phyloP scores from a whole-genome alignment of 73 alveolate genomes.

The Urostyla sp. region DNA sequence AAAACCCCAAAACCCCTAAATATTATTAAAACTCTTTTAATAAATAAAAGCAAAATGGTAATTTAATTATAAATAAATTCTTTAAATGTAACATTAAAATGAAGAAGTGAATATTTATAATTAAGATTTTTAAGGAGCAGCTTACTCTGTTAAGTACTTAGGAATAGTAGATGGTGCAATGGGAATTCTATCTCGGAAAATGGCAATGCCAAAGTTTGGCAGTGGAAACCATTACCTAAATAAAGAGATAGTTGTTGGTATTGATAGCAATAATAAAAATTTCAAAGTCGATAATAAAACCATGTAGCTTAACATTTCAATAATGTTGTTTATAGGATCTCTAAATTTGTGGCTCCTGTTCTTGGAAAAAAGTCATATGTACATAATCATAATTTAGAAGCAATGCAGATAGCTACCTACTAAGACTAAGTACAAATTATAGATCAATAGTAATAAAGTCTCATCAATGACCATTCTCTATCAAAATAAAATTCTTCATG shows the following conservation, averaged over 20 bases:
- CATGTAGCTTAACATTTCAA: neutral
- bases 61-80: neutral
- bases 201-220: constrained; percentile 51
- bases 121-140: constrained; percentile 32
- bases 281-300: neutral
- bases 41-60: neutral
- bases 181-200: constrained; percentile 69
- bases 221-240: constrained; percentile 29
- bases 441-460: too few relatives aligned
- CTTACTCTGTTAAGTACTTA: constrained; percentile 73
- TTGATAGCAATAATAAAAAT: constrained; percentile 26
- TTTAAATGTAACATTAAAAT: neutral
- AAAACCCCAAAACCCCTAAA: neutral
- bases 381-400: too few relatives aligned
- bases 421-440: too few relatives aligned
- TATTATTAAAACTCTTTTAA: too few relatives aligned
- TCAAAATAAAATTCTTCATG: too few relatives aligned
- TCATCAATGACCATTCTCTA: too few relatives aligned
- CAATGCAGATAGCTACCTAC: too few relatives aligned
- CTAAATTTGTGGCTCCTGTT: constrained; percentile 30
- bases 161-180: constrained; percentile 75
- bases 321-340: too few relatives aligned
- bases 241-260: constrained; percentile 19
- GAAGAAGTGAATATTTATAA: constrained; percentile 8
- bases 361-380: constrained; percentile 10